A percentile compares a stretch with the other conserved stretches of the same genome.
Evolutionary conservation across 192 early-diverging fungal species (phyloP).

Genomic region (Linnemannia elongata): DNA sequence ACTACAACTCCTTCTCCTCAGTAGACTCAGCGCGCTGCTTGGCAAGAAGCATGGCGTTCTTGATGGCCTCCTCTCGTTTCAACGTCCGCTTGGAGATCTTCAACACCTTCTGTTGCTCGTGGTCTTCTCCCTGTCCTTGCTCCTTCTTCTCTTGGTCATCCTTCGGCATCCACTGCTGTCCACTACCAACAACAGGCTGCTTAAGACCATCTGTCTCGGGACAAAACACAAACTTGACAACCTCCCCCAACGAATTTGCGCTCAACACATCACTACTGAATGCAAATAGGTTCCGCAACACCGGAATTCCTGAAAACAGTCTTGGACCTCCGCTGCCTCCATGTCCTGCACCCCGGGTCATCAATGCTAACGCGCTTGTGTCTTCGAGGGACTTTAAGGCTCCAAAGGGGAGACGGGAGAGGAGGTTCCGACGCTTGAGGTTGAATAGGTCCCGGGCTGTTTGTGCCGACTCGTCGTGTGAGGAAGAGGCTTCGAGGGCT

Average conservation of each 20-base stretch:
- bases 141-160: background rate
- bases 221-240: background rate
- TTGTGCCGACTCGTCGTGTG: background rate
- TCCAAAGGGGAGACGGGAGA: background rate
- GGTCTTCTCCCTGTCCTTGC: background rate
- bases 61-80: background rate
- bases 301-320: background rate
- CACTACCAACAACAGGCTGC: background rate
- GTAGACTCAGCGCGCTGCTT: background rate
- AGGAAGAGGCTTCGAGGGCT: slow-evolving; percentile 13
- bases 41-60: background rate
- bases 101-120: background rate
- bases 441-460: slow-evolving; percentile 20
- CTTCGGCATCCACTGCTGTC: background rate
- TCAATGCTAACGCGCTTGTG: slow-evolving; percentile 8
- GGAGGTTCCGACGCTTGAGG: background rate
- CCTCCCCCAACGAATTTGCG: background rate
- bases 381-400: slow-evolving; percentile 1
- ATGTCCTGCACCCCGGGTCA: slow-evolving; percentile 29
- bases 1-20: background rate
- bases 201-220: background rate
- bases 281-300: background rate
- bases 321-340: background rate
- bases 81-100: background rate
- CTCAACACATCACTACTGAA: slow-evolving; percentile 5